phyloP scores from a whole-genome alignment of 208 protist species.

The Perkinsela sp. region DNA sequence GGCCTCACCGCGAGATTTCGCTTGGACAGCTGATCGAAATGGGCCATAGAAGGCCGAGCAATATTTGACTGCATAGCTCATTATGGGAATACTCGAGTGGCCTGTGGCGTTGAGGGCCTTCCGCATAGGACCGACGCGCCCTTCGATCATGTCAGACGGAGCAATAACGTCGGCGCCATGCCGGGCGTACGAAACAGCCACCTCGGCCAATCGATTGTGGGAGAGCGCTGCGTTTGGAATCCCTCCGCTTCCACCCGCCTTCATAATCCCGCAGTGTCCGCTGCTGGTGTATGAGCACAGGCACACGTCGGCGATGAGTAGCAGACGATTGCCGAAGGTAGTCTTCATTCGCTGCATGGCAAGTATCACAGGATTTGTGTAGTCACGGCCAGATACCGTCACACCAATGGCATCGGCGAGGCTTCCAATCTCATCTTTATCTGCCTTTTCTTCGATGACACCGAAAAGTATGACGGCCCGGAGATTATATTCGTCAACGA shows the following conservation, averaged over 20 bases:
- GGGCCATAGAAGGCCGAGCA: conserved; percentile 51
- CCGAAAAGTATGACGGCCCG: neutral
- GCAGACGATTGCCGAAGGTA: neutral
- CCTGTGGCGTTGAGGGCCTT: conserved; percentile 2
- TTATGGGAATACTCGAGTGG: conserved; percentile 6
- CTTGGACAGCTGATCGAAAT: conserved; percentile 32
- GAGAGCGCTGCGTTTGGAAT: neutral
- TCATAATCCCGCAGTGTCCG: neutral
- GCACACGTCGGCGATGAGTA: neutral
- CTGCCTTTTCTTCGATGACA: neutral
- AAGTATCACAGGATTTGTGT: neutral
- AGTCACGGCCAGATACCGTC: neutral
- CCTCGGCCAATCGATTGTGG: neutral
- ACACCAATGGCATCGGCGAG: neutral
- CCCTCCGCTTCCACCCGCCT: neutral
- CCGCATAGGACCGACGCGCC: conserved; percentile 25
- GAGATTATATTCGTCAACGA: neutral
- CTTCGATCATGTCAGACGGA: conserved; percentile 70
- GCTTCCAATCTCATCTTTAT: neutral
- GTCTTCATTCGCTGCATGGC: neutral
- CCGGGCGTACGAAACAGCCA: neutral
- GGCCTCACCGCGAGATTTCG: conserved; percentile 3
- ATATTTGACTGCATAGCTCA: conserved; percentile 48
- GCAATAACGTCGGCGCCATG: conserved; percentile 31
- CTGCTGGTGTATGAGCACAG: neutral